phyloP scores from a whole-genome alignment of 495 filamentous ascomycete genomes.

The Xylaria intraflava region DNA sequence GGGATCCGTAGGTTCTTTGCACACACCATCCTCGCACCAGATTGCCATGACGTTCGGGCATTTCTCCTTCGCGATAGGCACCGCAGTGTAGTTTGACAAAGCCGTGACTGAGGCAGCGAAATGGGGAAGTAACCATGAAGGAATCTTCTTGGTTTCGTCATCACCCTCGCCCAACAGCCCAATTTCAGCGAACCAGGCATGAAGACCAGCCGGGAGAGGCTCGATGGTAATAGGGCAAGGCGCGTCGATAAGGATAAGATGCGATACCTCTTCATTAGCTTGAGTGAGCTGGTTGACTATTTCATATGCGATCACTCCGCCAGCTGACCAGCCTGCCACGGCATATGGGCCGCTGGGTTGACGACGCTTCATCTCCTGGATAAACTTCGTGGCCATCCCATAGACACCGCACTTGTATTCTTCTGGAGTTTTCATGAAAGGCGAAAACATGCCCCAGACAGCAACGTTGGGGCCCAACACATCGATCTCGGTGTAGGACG shows the following conservation, averaged over 20 bases:
- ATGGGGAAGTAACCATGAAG: constrained; percentile 75
- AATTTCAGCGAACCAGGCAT: constrained; percentile 71
- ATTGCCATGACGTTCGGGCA: constrained; percentile 62
- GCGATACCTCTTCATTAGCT: constrained; percentile 61
- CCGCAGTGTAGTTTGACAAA: constrained; percentile 63
- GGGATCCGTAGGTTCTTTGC: constrained; percentile 60
- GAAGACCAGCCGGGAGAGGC: constrained; percentile 67
- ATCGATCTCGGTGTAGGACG: constrained; percentile 54
- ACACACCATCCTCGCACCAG: constrained; percentile 79
- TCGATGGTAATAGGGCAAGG: constrained; percentile 73
- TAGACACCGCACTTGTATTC: constrained; percentile 50
- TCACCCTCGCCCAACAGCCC: constrained; percentile 68
- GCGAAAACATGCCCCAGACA: constrained; percentile 61
- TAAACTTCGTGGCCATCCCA: constrained; percentile 50
- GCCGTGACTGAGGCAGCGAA: constrained; percentile 72
- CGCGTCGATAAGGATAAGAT: constrained; percentile 75
- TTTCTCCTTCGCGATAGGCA: constrained; percentile 44
- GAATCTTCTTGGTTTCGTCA: constrained; percentile 49
- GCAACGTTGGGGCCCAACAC: constrained; percentile 43
- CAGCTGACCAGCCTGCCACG: constrained; percentile 76
- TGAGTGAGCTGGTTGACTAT: constrained; percentile 65
- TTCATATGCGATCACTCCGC: constrained; percentile 84
- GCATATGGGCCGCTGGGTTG: constrained; percentile 63
- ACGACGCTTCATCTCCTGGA: constrained; percentile 55
- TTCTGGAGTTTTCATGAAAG: constrained; percentile 53